Base-by-base conservation (phyloP, 495 filamentous ascomycete genomes). In the Parmelia sp. region DNA sequence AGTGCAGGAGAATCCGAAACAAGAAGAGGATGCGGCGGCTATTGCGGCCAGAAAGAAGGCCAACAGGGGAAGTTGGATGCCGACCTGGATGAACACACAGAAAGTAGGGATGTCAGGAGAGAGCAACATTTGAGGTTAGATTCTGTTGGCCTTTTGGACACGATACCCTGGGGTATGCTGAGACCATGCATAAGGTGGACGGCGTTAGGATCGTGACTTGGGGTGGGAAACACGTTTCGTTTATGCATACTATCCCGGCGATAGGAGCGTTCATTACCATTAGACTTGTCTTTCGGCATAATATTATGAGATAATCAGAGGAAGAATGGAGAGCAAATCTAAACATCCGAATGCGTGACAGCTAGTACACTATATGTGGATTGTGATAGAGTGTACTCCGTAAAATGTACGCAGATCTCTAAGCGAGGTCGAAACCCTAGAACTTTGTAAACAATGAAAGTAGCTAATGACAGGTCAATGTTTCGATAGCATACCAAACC, bases 1-100 rank as follows among this genome's bases (percentile, higher is more conserved):
- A 15, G 94, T 98, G 61, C 88, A 91, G 75, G 89, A 84, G 70
- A 82, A 79, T 37, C 77, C 77, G 36, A 75, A 76, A 21, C 47
- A 47, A n/a, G 75, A 79, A 55, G 80, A 82, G 53, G 78, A 82
- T 44, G 78, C 80, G 59, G 64, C 64, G 4, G 59, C 33, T 14
- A 44, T 60, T 9, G 77, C 76, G 59, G 79, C 79, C 35, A 77
- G 80, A 61, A 84, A 83, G 74, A 83, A 80, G 72, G 83, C 81
- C 14, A 87, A 87, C 71, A 72, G 85, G 56, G 79, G 74, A 49
- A 84, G 81, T 67, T 88, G 85, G 85, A 84, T 88, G 64, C 65
- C 69, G 35, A 56, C 49, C 23, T 69, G 69, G 67, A 67, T 64
- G 61, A n/a, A 40, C 17, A 57, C 62, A 55, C 66, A 65, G 58